Evolutionary conservation across 2,329 filamentous ascomycete species (phyloP), one percentile per base, ranked within the genome.

Genomic region (Chalaropsis ovoidea): DNA sequence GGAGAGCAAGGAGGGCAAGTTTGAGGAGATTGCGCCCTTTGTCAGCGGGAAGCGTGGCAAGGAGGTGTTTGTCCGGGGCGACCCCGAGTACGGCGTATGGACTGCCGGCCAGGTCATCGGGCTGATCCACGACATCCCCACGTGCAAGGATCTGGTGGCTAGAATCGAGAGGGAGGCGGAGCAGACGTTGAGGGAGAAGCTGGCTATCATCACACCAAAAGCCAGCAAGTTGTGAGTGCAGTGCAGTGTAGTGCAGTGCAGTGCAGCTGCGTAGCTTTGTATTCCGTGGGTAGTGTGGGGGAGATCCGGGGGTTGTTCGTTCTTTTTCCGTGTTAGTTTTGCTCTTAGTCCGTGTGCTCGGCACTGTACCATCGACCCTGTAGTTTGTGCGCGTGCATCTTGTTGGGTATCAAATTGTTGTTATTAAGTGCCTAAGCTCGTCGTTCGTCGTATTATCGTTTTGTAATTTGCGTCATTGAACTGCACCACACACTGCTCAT

Each of bases 61-160:
- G 68, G 83, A 96, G 79, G 94, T 97, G 5, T 97, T 96, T 76
- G 73, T 92, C 69, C 95, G 92, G 68, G 94, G 94, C 19, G 94
- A 99, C 73, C 83, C 89, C 64, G 88, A 99, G 72, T 90, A 84
- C 74, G 94, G 94, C 65, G 92, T 96, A 47, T 99, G 94, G 94
- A 97, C 94, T 22, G 91, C 93, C 8, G 94, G 94, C 11, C 93
- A 96, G 75, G 93, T 97, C 70, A 96, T 99, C 70, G 89, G 89
- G 5, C 75, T 94, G 65, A 94, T 94, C 68, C 85, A 93, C 70
- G 89, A 94, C 71, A 89, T 92, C 65, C 88, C 88, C 8, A 89
- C 86, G 0, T 93, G 89, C 72, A 81, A 82, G 60, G 85, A 77
- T 0, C 77, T 94, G 31, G 77, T 91, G 10, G 79, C 79, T 70